Evolutionary conservation across 2,329 filamentous ascomycete species (phyloP).

Genomic region (Pyricularia sp.): DNA sequence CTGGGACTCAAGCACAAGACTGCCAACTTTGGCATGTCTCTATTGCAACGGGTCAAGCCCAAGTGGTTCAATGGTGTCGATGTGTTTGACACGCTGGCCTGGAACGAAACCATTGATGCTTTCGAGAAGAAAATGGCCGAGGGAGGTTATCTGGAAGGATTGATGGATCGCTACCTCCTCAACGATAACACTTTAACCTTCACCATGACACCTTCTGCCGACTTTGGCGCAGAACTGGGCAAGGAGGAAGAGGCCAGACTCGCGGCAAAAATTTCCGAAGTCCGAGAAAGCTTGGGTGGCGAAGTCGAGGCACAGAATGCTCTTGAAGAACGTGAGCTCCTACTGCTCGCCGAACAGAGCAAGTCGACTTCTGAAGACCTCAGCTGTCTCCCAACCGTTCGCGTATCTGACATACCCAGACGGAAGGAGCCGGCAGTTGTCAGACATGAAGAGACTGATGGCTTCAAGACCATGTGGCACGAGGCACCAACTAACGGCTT

Average conservation of each 20-base stretch:
- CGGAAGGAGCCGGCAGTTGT: slow-evolving; percentile 48
- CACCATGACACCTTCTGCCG: slow-evolving; percentile 78
- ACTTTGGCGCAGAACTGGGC: slow-evolving; percentile 60
- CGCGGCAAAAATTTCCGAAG: slow-evolving; percentile 58
- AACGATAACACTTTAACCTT: slow-evolving; percentile 82
- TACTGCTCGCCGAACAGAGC: slow-evolving; percentile 70
- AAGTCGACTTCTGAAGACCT: slow-evolving; percentile 75
- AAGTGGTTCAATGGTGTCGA: slow-evolving; percentile 94
- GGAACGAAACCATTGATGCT: slow-evolving; percentile 74
- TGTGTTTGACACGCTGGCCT: slow-evolving; percentile 79
- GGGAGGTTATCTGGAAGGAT: slow-evolving; percentile 66
- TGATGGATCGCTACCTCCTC: slow-evolving; percentile 82
- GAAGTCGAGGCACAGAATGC: slow-evolving; percentile 57
- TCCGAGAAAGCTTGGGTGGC: slow-evolving; percentile 54
- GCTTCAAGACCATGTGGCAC: slow-evolving; percentile 70
- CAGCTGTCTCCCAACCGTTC: slow-evolving; percentile 74
- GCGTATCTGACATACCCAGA: slow-evolving; percentile 80
- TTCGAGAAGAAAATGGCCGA: slow-evolving; percentile 69
- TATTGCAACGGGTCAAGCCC: slow-evolving; percentile 78
- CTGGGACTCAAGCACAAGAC: slow-evolving; percentile 93
- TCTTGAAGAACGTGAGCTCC: slow-evolving; percentile 65
- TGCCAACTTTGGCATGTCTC: slow-evolving; percentile 81
- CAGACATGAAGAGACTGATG: slow-evolving; percentile 51
- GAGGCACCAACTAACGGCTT: slow-evolving; percentile 90
- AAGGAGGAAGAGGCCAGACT: slow-evolving; percentile 66